These are phyloP conservation scores for Thyridium curvatum DNA, from an alignment of 2,329 filamentous ascomycete species.

Conservation along the genomic window DNA sequence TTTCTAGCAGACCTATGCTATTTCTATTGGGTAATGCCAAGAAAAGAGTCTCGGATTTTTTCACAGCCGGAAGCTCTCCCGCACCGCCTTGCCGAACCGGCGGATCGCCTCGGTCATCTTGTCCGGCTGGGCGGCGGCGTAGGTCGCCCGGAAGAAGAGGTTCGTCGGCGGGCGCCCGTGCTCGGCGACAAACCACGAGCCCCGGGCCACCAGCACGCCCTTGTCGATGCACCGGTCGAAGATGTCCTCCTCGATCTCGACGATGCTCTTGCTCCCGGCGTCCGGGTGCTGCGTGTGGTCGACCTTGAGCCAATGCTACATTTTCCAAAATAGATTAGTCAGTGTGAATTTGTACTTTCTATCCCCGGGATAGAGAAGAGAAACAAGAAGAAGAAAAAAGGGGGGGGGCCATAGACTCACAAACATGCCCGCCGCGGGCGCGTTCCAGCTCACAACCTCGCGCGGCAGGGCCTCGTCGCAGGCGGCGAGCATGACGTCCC, in stretches of 20 bases:
- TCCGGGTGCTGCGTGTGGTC: conserved; percentile 62
- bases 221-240: conserved; percentile 71
- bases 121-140: conserved; percentile 68
- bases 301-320: conserved; percentile 66
- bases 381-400: not conserved
- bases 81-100: conserved; percentile 70
- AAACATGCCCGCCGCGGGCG: conserved; percentile 91
- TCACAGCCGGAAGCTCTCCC: conserved; percentile 41
- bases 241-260: conserved; percentile 77
- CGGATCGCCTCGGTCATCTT: conserved; percentile 67
- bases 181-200: conserved; percentile 88
- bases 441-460: conserved; percentile 71
- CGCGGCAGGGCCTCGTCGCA: conserved; percentile 72
- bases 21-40: too few species aligned
- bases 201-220: conserved; percentile 74
- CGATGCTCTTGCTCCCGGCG: conserved; percentile 42
- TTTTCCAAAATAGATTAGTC: conserved; percentile 2
- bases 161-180: conserved; percentile 50
- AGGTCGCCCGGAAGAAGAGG: conserved; percentile 87
- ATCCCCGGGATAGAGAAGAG: conserved; percentile 1
- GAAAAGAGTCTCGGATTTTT: too few species aligned
- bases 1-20: not conserved
- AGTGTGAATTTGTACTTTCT: too few species aligned
- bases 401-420: conserved; percentile 54
- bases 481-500: conserved; percentile 70